These are phyloP conservation scores for Leucaena leucocephala DNA, from an alignment of 306 rosid genomes.

Conservation along the genomic window DNA sequence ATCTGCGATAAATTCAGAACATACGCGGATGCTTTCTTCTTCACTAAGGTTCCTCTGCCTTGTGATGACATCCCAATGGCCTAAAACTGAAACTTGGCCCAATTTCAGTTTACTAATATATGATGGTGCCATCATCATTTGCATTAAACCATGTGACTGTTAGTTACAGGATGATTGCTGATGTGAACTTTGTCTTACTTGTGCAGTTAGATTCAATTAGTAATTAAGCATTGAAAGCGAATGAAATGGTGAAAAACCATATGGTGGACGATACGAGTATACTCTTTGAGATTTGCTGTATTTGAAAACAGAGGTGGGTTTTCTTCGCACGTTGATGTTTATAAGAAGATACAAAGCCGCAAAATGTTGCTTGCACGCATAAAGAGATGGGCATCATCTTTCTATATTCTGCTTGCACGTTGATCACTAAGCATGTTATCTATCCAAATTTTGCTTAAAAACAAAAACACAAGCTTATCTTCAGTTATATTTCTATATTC, in stretches of 20 bases:
- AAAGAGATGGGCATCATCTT: constrained; percentile 23
- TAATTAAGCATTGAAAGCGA: constrained; percentile 16
- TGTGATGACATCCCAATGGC: constrained; percentile 27
- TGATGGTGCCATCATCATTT: neutral
- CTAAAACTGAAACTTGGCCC: constrained; percentile 34
- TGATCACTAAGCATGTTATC: constrained; percentile 34
- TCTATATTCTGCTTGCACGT: too few relatives aligned
- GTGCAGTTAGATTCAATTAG: constrained; percentile 34
- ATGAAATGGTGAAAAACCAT: constrained; percentile 40
- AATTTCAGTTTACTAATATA: neutral
- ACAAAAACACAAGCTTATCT: constrained; percentile 21
- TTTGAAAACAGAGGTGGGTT: constrained; percentile 23
- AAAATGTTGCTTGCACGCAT: constrained; percentile 55
- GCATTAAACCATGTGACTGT: constrained; percentile 41
- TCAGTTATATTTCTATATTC: constrained; percentile 26
- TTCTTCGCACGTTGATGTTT: constrained; percentile 40
- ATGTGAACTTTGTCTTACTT: constrained; percentile 26
- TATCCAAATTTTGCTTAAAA: constrained; percentile 35
- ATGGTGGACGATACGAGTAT: constrained; percentile 31
- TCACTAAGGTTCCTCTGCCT: constrained; percentile 15
- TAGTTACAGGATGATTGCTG: constrained; percentile 38
- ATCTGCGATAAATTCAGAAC: neutral
- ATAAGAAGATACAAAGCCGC: constrained; percentile 39
- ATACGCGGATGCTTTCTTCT: neutral
- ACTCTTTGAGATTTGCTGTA: constrained; percentile 27